phyloP scores from a whole-genome alignment of 2,329 filamentous ascomycete genomes.

The Monosporascus sp. region DNA sequence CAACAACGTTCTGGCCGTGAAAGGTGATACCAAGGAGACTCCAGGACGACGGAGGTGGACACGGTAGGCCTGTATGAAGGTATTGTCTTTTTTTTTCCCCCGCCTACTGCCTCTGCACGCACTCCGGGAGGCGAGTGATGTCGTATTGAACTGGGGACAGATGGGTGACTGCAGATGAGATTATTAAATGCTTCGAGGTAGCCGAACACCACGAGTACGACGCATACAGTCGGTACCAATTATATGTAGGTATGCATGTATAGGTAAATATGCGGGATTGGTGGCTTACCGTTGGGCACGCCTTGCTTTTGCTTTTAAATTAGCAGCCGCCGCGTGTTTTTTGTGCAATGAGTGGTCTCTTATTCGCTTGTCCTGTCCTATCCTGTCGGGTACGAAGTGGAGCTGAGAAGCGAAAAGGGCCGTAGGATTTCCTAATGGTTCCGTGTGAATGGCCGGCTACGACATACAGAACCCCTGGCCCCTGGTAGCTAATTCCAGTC shows the following conservation, averaged over 20 bases:
- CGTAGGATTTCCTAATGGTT: background rate
- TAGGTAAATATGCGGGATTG: background rate
- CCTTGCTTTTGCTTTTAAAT: background rate
- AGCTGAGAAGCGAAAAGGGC: background rate
- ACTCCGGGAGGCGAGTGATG: no score
- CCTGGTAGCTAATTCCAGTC: background rate
- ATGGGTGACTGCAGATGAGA: no score
- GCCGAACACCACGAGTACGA: no score
- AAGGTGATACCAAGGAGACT: no score
- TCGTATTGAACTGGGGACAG: no score
- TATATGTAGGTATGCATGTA: background rate
- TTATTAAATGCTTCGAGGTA: no score
- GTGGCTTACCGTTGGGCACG: background rate
- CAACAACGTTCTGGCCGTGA: no score
- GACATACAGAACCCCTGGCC: background rate
- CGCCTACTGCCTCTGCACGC: no score
- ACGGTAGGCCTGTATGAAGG: no score
- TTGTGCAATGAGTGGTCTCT: background rate
- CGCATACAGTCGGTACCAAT: no score
- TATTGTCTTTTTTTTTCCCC: no score
- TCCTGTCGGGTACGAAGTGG: background rate
- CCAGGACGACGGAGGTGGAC: no score
- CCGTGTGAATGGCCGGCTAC: background rate
- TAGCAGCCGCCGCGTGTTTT: background rate
- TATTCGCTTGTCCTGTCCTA: background rate